phyloP scores from a whole-genome alignment of 2,329 filamentous ascomycete genomes.

The Trichoderma semiorbis region DNA sequence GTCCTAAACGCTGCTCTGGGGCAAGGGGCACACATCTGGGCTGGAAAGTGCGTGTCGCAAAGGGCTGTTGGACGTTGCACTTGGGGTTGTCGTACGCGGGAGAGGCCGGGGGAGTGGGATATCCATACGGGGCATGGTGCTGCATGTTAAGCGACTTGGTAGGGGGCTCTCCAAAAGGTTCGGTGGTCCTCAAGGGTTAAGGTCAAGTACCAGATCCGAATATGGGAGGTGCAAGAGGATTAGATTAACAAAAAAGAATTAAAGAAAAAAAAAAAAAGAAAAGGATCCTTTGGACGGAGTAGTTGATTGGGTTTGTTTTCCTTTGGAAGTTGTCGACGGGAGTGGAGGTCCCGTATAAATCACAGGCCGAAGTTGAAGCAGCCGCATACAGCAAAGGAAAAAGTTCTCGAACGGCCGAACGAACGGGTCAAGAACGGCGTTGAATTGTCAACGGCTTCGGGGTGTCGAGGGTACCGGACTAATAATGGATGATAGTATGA shows the following conservation, averaged over 20 bases:
- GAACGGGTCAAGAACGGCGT: conserved; percentile 44
- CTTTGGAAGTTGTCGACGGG: neutral
- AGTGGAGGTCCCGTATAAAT: neutral
- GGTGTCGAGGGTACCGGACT: neutral
- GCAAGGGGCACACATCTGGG: conserved; percentile 54
- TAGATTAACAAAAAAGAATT: neutral
- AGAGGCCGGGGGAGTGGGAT: conserved; percentile 57
- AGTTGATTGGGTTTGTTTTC: neutral
- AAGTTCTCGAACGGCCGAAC: conserved; percentile 44
- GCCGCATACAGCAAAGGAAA: conserved; percentile 20
- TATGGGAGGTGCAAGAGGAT: neutral
- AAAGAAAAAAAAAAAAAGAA: neutral
- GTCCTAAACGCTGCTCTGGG: conserved; percentile 83
- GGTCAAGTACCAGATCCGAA: conserved; percentile 13
- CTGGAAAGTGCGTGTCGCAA: conserved; percentile 39
- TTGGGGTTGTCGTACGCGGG: conserved; percentile 51
- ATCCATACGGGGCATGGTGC: conserved; percentile 55
- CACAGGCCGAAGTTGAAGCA: conserved; percentile 14
- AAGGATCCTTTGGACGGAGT: neutral
- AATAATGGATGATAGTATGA: neutral
- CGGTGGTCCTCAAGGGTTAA: neutral
- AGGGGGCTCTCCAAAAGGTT: conserved; percentile 1
- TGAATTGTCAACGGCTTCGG: conserved; percentile 12
- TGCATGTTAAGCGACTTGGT: conserved; percentile 47
- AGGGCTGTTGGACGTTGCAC: conserved; percentile 38